These are phyloP conservation scores for Drosera capensis DNA, from an alignment of 148 eudicot genomes.

Conservation along the genomic window DNA sequence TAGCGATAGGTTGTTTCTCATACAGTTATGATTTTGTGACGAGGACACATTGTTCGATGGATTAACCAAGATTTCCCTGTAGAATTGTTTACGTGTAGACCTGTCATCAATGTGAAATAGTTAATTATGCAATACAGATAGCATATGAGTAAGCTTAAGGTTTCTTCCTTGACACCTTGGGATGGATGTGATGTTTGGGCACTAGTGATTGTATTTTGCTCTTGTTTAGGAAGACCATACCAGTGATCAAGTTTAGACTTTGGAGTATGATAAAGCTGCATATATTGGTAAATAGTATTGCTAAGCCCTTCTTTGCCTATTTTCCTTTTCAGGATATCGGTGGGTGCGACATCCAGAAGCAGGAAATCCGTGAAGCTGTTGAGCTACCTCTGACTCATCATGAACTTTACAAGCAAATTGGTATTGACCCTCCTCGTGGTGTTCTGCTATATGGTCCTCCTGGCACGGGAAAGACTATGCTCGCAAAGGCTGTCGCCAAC, in stretches of 20 bases:
- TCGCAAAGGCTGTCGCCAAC: slow-evolving; percentile 88
- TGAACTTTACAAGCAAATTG: slow-evolving; percentile 80
- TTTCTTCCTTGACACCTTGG: no score
- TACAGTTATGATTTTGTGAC: no score
- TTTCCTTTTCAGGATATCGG: slow-evolving; percentile 58
- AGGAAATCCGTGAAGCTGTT: slow-evolving; percentile 93
- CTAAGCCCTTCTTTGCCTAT: neutral
- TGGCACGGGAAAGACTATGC: slow-evolving; percentile 92
- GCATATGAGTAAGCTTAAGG: no score
- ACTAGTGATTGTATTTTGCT: no score
- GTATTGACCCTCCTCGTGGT: slow-evolving; percentile 91
- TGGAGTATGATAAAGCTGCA: neutral
- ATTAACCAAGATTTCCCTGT: no score
- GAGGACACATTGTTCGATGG: no score
- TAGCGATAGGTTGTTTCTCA: no score
- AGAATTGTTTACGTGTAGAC: no score
- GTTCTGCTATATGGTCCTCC: slow-evolving; percentile 91
- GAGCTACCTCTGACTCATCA: slow-evolving; percentile 90
- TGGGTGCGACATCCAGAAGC: slow-evolving; percentile 92
- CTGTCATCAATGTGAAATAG: no score
- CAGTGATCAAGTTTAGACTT: neutral
- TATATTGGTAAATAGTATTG: neutral
- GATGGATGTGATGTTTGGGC: no score
- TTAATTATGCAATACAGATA: no score
- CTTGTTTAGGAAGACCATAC: no score